Evolutionary conservation across 2,329 filamentous ascomycete species (phyloP).

Genomic region (Aspergillus oerlinghausenensis): DNA sequence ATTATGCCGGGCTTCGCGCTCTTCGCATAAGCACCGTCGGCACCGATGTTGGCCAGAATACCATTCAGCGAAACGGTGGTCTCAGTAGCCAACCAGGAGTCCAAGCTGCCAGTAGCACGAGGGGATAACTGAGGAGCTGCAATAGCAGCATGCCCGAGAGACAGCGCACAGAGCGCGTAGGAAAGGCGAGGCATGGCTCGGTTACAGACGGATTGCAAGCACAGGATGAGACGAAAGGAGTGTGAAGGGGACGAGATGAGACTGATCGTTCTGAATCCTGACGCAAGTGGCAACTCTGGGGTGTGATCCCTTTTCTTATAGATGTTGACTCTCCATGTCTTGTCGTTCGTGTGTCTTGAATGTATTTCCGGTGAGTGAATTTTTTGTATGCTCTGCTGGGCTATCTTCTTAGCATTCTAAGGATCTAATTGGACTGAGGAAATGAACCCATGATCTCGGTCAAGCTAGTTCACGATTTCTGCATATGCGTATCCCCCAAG

Average conservation of each 20-base stretch:
- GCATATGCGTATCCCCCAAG: neutral
- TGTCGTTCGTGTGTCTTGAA: neutral
- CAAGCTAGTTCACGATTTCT: neutral
- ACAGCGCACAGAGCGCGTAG: slow-evolving; percentile 1
- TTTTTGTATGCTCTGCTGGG: neutral
- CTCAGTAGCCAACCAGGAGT: slow-evolving; percentile 34
- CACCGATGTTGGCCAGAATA: slow-evolving; percentile 52
- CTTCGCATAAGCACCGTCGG: slow-evolving; percentile 44
- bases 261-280: neutral
- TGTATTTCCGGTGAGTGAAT: neutral
- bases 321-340: neutral
- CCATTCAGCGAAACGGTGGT: slow-evolving; percentile 47
- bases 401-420: neutral
- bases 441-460: neutral
- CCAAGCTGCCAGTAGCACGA: slow-evolving; percentile 17
- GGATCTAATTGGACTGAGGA: neutral
- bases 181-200: neutral
- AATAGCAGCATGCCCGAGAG: slow-evolving; percentile 14
- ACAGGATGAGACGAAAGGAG: neutral
- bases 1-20: slow-evolving; percentile 50
- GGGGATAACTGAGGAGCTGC: slow-evolving; percentile 15
- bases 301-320: neutral
- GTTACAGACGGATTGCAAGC: neutral
- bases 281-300: neutral
- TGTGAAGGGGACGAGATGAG: neutral